Conservation (phyloP, 768 basidiomycete species). For the Russula ochroleuca region DNA sequence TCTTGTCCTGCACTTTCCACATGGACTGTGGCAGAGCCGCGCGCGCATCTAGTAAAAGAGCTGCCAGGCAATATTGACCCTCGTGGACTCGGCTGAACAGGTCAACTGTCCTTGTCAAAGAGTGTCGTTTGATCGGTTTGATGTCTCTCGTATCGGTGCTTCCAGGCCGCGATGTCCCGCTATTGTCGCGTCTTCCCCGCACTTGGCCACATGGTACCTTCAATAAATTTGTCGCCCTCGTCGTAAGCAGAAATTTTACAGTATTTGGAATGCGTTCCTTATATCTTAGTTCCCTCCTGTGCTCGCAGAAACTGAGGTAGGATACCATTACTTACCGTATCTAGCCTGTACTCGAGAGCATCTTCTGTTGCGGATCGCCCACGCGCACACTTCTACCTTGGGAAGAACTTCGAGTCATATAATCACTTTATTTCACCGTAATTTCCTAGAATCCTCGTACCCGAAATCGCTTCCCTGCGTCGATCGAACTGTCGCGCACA, state of each 20-base stretch:
- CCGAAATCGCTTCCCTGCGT: not conserved
- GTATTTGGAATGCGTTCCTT: not conserved
- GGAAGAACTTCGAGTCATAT: not conserved
- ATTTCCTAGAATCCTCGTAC: not conserved
- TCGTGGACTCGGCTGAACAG: not conserved
- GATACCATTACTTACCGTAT: not conserved
- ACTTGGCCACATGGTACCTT: not conserved
- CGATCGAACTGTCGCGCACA: constrained; percentile 12
- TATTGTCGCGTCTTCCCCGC: not conserved
- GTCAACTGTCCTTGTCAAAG: too few species aligned
- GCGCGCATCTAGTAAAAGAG: not conserved
- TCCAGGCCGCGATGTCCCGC: not conserved
- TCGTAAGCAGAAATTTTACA: not conserved
- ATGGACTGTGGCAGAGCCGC: too few species aligned
- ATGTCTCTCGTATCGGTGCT: not conserved
- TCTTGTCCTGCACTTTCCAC: constrained; percentile 24
- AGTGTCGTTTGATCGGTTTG: too few species aligned
- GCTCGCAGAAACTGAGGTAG: not conserved
- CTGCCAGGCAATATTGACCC: constrained; percentile 36
- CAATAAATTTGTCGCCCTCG: not conserved
- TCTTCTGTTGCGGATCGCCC: not conserved
- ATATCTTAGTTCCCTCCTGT: not conserved
- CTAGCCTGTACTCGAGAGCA: too few species aligned
- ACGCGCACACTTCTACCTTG: not conserved
- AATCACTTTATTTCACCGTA: not conserved